These are phyloP conservation scores for Pichia insulana DNA, from an alignment of 805 yeast genomes.

Conservation along the genomic window DNA sequence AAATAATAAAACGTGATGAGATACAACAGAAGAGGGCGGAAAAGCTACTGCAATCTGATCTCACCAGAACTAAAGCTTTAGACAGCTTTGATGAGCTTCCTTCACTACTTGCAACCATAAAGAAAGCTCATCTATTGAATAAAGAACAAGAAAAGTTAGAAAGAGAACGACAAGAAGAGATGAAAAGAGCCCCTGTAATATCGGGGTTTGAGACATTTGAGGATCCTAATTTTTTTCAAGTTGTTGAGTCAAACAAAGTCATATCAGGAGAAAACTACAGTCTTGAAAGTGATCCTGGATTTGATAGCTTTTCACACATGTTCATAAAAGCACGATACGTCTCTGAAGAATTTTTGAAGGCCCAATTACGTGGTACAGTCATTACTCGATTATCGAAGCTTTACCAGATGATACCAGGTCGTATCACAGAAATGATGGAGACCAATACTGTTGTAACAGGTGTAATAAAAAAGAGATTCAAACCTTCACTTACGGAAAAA, in stretches of 20 bases:
- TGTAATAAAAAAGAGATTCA: constrained; percentile 49
- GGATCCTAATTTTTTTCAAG: not conserved
- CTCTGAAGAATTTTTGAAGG: constrained; percentile 26
- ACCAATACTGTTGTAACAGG: constrained; percentile 81
- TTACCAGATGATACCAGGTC: constrained; percentile 63
- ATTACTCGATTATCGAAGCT: constrained; percentile 33
- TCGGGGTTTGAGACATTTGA: not conserved
- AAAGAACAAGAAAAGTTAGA: not conserved
- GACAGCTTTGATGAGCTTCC: no score
- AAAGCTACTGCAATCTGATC: not conserved
- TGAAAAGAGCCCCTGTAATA: not conserved
- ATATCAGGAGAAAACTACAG: not conserved
- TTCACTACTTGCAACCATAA: not conserved
- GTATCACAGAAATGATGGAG: constrained; percentile 57
- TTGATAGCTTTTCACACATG: constrained; percentile 38
- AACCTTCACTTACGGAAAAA: constrained; percentile 36
- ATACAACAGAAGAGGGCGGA: not conserved
- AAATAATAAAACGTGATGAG: not conserved
- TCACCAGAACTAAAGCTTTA: no score
- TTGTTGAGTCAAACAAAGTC: not conserved
- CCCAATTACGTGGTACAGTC: constrained; percentile 28
- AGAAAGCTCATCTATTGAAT: not conserved
- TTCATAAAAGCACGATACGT: constrained; percentile 41
- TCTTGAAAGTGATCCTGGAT: constrained; percentile 8
- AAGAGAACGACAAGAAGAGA: not conserved